Evolutionary conservation across 495 filamentous ascomycete genomes (phyloP), one percentile per base, ranked within the genome.

Genomic region (Neurospora sp.): DNA sequence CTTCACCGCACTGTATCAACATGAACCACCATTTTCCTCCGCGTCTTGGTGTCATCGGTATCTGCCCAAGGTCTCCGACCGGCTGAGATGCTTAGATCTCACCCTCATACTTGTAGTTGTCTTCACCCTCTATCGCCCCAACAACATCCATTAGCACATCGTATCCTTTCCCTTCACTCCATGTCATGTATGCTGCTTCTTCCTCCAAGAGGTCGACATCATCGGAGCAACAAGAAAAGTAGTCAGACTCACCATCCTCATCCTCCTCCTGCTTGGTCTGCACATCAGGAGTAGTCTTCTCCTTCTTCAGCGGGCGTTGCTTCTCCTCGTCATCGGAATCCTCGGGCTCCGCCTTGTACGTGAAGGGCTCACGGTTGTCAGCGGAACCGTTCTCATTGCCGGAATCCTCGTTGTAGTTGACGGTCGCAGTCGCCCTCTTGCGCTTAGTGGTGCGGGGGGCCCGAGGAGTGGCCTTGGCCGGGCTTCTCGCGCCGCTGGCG

Each of bases 161-260:
- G 6, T 66, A 66, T 37, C 31, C 54, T 66, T 35, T 66, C 3
- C 12, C 54, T 14, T 31, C 31, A 31, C 31, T 31, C 31, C 31
- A 31, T 31, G 31, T 31, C 31, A 31, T 31, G 31, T 31, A 31
- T 31, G 31, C 31, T 31, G 31, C 31, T 31, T 31, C 31, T 31
- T 31, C 31, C 31, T 31, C 31, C 31, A 31, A 31, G 31, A 48
- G 44, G 4, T 66, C 54, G 14, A 35, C 31, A 66, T 66, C 54
- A 12, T 66, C 39, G 38, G 23, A 44, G 66, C 42, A 39, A 48
- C 9, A 70, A 62, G 42, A 69, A 31, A 72, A 62, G 69, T 70
- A 48, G 78, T 80, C 77, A 77, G 71, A 48, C 78, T 66, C 54
- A 66, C 54, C 54, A 66, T 66, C 54, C 6, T 66, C 54, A 16